Evolutionary conservation across 1,284 basidiomycete species (phyloP).

Genomic region (Rugiboletus extremiorientalis): DNA sequence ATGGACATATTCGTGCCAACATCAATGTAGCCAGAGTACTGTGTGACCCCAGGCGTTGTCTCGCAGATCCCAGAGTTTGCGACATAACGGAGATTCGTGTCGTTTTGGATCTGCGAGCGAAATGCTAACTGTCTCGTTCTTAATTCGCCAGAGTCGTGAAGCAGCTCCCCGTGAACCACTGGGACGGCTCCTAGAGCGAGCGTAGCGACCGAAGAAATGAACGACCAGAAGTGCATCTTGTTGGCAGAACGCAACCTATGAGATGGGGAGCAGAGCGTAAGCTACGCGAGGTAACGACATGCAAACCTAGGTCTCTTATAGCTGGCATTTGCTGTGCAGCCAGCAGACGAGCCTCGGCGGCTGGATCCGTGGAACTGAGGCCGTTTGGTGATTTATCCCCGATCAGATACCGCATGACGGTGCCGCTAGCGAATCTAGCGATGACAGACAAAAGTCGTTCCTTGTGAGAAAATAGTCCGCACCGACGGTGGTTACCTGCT

Average conservation of each 20-base stretch:
- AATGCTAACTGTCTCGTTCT: background rate
- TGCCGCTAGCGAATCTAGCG: too few species aligned
- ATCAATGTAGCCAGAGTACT: conserved; percentile 68
- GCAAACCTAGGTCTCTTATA: conserved; percentile 3
- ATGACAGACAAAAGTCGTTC: too few species aligned
- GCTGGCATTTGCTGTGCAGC: too few species aligned
- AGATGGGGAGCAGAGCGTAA: background rate
- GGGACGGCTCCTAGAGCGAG: background rate
- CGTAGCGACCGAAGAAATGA: background rate
- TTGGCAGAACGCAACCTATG: background rate
- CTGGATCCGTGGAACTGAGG: background rate
- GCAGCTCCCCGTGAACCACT: background rate
- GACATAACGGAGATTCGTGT: conserved; percentile 48
- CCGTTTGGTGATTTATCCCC: background rate
- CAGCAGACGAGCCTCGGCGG: background rate
- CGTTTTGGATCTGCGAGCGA: conserved; percentile 18
- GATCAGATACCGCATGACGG: background rate
- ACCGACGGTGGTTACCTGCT: too few species aligned
- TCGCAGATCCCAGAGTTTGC: conserved; percentile 72
- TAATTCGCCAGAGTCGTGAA: background rate
- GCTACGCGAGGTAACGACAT: background rate
- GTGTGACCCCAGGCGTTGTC: conserved; percentile 64
- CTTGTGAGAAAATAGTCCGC: too few species aligned
- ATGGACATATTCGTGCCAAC: conserved; percentile 61
- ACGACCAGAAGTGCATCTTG: conserved; percentile 11